Conservation (phyloP, 331 rosid genomes). For the Phaseolus coccineus region DNA sequence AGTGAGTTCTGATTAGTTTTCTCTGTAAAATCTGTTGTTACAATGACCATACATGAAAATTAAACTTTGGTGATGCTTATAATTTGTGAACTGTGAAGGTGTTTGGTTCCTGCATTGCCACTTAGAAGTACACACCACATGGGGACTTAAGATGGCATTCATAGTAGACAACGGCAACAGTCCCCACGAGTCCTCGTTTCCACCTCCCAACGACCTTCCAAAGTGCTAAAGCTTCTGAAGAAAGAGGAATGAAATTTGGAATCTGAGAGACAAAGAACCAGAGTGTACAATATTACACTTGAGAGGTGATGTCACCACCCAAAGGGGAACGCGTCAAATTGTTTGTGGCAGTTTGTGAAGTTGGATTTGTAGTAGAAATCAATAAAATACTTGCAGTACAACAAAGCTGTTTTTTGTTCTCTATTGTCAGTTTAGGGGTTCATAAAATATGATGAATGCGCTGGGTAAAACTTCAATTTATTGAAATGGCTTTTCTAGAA, state of each 20-base stretch:
- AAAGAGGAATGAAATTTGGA: slow-evolving; percentile 23
- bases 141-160: slow-evolving; percentile 92
- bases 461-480: slow-evolving; percentile 30
- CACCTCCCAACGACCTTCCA: slow-evolving; percentile 75
- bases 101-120: slow-evolving; percentile 85
- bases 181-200: slow-evolving; percentile 54
- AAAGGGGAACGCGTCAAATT: slow-evolving; percentile 30
- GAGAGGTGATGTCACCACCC: slow-evolving; percentile 35
- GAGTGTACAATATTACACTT: slow-evolving; percentile 27
- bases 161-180: slow-evolving; percentile 69
- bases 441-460: slow-evolving; percentile 16
- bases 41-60: too few relatives aligned
- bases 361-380: slow-evolving; percentile 6
- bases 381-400: slow-evolving; percentile 41
- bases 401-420: neutral
- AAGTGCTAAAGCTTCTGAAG: slow-evolving; percentile 52
- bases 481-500: neutral
- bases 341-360: slow-evolving; percentile 22
- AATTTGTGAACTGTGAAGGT: slow-evolving; percentile 52
- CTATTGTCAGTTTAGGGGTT: neutral
- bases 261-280: neutral
- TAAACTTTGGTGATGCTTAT: neutral
- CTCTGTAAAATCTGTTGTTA: neutral
- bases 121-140: slow-evolving; percentile 81
- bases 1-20: neutral